Conservation (phyloP, 169 alveolate species). For the Sarcocystis neurona region DNA sequence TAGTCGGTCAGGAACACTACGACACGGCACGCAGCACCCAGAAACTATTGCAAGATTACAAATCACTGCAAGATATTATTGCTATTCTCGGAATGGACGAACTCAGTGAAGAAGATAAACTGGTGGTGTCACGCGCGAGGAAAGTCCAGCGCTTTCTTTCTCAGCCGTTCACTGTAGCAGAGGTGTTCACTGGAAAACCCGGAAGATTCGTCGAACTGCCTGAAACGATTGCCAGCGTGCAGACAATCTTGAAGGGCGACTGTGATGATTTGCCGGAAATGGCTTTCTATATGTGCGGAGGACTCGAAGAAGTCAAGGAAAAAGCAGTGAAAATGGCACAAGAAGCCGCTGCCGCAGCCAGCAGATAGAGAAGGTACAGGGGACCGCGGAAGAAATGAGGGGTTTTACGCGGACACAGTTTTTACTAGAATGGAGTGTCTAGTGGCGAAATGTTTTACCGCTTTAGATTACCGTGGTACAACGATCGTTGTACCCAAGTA, state of each 20-base stretch:
- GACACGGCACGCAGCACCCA: slow-evolving; percentile 93
- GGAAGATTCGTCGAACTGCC: slow-evolving; percentile 92
- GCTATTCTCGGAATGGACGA: slow-evolving; percentile 96
- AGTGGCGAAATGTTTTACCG: neutral
- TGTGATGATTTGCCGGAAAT: slow-evolving; percentile 96
- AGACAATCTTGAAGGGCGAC: slow-evolving; percentile 90
- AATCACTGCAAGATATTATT: slow-evolving; percentile 93
- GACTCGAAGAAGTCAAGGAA: slow-evolving; percentile 89
- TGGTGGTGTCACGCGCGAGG: slow-evolving; percentile 96
- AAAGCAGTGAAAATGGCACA: slow-evolving; percentile 83
- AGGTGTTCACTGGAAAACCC: slow-evolving; percentile 90
- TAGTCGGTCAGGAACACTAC: slow-evolving; percentile 94
- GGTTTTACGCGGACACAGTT: neutral
- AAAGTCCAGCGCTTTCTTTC: slow-evolving; percentile 94
- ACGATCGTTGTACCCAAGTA: neutral
- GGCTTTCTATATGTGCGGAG: slow-evolving; percentile 97
- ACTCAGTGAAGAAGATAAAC: slow-evolving; percentile 95
- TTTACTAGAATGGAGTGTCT: neutral
- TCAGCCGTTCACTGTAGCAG: slow-evolving; percentile 97
- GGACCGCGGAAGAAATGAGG: neutral
- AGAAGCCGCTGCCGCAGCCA: slow-evolving; percentile 23
- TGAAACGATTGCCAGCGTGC: slow-evolving; percentile 90
- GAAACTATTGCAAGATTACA: slow-evolving; percentile 94
- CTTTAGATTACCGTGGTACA: neutral
- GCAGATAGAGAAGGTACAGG: neutral